phyloP scores from a whole-genome alignment of 495 filamentous ascomycete genomes.

The Podospora didyma region DNA sequence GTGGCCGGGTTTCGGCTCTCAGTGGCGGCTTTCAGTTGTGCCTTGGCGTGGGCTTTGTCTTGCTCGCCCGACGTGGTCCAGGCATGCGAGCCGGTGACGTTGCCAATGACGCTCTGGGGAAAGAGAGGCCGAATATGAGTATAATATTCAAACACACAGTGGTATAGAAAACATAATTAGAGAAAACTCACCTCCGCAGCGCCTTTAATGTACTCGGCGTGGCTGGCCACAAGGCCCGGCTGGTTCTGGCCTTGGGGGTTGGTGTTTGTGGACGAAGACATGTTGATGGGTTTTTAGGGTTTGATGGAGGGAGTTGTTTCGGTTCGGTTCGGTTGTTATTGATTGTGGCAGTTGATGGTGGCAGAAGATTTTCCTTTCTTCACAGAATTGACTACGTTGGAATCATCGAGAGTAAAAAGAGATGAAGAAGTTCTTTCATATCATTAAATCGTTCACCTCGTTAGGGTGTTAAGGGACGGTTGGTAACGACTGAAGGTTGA shows the following conservation, averaged over 20 bases:
- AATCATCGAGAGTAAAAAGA: too few species aligned
- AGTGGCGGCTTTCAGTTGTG: slow-evolving; percentile 36
- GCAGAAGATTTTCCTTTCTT: background rate
- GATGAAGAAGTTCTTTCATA: background rate
- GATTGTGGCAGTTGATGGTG: too few species aligned
- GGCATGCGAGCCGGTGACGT: slow-evolving; percentile 37
- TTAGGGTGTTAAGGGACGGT: too few species aligned
- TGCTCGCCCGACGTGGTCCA: slow-evolving; percentile 44
- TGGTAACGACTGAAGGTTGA: background rate
- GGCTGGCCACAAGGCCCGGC: slow-evolving; percentile 37
- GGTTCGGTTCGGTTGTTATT: too few species aligned
- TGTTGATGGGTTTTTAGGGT: slow-evolving; percentile 1
- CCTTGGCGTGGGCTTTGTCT: slow-evolving; percentile 41
- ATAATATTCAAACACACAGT: too few species aligned
- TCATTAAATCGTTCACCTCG: background rate
- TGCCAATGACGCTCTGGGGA: slow-evolving; percentile 35
- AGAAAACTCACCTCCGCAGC: slow-evolving; percentile 35
- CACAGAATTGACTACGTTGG: too few species aligned
- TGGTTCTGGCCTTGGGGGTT: slow-evolving; percentile 15
- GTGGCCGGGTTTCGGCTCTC: slow-evolving; percentile 35
- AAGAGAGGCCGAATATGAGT: background rate
- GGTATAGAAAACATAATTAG: too few species aligned
- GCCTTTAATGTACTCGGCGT: slow-evolving; percentile 47
- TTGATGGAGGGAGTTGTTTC: background rate
- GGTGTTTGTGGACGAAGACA: slow-evolving; percentile 14